Base-by-base conservation (phyloP, 352 stramenopile species). In the Phytopythium litorale region DNA sequence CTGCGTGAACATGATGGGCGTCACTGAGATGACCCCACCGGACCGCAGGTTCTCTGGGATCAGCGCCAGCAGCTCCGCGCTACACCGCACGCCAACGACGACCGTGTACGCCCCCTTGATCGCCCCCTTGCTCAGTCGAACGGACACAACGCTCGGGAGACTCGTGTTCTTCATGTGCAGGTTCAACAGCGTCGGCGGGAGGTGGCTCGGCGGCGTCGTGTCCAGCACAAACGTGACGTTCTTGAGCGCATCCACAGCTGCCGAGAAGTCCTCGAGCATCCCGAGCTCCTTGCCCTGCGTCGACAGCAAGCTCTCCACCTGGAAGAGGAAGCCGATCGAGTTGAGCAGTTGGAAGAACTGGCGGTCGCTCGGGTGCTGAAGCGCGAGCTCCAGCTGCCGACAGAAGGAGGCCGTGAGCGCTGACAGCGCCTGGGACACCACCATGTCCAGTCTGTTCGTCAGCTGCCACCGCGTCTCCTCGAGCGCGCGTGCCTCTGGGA, bases 221-320 rank as follows among this genome's bases (percentile, higher is more conserved):
- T 93, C 84, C 23, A 93, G 66, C 18, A 90, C 75, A 62, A 94
- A 86, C 5, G 66, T 71, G 25, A 92, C 81, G 43, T 80, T 69
- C 54, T 81, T 84, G 46, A 97, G 82, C 23, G 79, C 90, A 33
- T 95, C 76, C 1, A 91, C 77, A 0, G 89, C 87, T 15, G 79
- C 85, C 7, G 78, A 86, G 42, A 96, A 88, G 65, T 97, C 91
- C 64, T 96, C 80, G 4, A 99, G 75, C 96, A 99, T 98, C n/a
- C 88, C 91, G 38, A 97, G 78, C 67, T 99, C 96, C 66, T 98
- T 98, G 45, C 95, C 95, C 19, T 97, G 91, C 21, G 96, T 97
- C 56, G 86, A 97, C 21, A 99, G 66, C 51, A 99, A 62, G 21
- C 92, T 97, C 70, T 98, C 94, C 33, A 98, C 76, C 58, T 95